phyloP scores from a whole-genome alignment of 1,139 yeast genomes.

The Kodamaea sp. region DNA sequence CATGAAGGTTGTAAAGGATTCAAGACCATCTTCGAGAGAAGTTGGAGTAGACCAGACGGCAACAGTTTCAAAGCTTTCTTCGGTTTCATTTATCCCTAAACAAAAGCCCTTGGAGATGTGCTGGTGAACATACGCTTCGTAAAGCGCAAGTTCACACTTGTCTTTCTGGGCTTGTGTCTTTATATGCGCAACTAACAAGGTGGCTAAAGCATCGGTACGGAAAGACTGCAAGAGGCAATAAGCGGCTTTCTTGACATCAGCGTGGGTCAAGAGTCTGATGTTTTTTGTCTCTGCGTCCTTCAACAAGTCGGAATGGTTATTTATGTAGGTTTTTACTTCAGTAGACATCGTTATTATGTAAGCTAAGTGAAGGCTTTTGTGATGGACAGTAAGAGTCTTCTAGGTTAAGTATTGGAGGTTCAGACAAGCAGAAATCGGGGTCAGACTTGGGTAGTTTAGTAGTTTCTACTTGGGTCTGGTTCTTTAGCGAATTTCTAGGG shows the following conservation, averaged over 20 bases:
- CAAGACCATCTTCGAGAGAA: conserved; percentile 43
- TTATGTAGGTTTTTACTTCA: conserved; percentile 2
- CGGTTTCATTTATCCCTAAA: conserved; percentile 46
- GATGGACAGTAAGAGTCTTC: too few relatives aligned
- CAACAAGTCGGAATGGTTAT: conserved; percentile 1
- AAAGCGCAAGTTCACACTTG: conserved; percentile 48
- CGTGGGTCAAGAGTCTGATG: conserved; percentile 32
- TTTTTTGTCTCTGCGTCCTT: conserved; percentile 9
- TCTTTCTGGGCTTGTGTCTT: conserved; percentile 35
- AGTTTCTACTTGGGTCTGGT: too few relatives aligned
- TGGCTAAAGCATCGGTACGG: conserved; percentile 52
- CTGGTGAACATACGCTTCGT: conserved; percentile 58
- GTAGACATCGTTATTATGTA: conserved; percentile 6
- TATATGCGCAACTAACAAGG: conserved; percentile 47
- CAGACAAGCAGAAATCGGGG: too few relatives aligned
- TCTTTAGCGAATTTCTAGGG: too few relatives aligned
- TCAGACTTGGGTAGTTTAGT: too few relatives aligned
- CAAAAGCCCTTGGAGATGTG: conserved; percentile 59
- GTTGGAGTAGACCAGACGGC: conserved; percentile 64
- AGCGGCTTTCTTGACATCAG: conserved; percentile 58
- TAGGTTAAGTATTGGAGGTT: too few relatives aligned
- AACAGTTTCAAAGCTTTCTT: conserved; percentile 59
- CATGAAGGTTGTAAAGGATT: conserved; percentile 50
- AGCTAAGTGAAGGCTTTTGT: too few relatives aligned
- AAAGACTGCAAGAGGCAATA: conserved; percentile 53